Base-by-base conservation (phyloP, 2,329 filamentous ascomycete species). In the Sphaceloma murrayae region DNA sequence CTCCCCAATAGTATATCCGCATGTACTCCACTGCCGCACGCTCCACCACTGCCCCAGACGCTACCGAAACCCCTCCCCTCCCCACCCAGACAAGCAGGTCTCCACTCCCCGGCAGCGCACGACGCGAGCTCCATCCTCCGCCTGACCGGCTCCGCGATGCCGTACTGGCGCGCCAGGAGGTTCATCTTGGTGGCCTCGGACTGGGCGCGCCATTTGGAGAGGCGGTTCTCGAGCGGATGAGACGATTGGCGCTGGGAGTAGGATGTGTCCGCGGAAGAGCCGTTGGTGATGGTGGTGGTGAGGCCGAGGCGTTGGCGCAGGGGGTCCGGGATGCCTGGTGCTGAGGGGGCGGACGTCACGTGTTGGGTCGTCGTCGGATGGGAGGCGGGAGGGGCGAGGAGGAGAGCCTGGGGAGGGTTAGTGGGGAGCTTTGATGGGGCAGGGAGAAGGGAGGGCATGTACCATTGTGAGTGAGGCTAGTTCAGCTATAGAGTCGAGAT, bases 41-140 rank as follows among this genome's bases (percentile, higher is more conserved):
- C 32, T 40, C 17, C 29, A 5, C 46, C 40, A 17, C 30, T 34
- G 17, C 30, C 42, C 42, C 42, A 45, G 9, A 26, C 22, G 14
- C 42, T 34, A 10, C 42, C 42, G 16, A 34, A 34, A 51, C 64
- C 54, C 59, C 68, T 43, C 32, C 51, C 52, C 40, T 68, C 65
- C 27, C 80, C 77, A 33, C 77, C 74, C 46, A 94, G 68, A 34
- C 76, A 78, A 55, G 77, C 68, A 38, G 86, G 86, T 57, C 78
- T 74, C 82, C 87, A 94, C 64, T 85, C 79, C 52, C 85, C 82
- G 49, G 82, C 78, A 50, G 77, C 70, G 13, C 85, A 80, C 60
- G 94, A 89, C 75, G 86, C 85, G 62, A 94, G 73, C 72, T 98
- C 91, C 91, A 98, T 95, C 49, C 82, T 85, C 45, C 89, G 78